Percentiles rank a stretch among this genome's conserved stretches.
These are phyloP conservation scores for Pythium sukuiense DNA, from an alignment of 352 stramenopile species.

Conservation along the genomic window DNA sequence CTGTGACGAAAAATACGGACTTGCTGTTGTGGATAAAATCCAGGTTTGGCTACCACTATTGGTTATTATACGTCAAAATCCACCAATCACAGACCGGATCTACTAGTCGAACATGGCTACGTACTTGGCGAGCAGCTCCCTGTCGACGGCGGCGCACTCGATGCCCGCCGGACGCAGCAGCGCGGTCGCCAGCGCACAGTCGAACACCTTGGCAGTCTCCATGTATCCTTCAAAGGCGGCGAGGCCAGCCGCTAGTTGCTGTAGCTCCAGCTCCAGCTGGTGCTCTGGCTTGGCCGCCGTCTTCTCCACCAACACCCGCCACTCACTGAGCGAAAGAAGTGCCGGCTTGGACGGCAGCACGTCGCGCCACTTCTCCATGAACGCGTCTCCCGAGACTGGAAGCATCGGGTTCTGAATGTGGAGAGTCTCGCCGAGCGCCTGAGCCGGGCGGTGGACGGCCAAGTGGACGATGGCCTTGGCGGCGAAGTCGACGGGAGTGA, in stretches of 20 bases:
- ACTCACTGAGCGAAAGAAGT: constrained; percentile 35
- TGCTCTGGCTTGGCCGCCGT: constrained; percentile 31
- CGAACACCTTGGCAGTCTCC: constrained; percentile 63
- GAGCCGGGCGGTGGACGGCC: constrained; percentile 47
- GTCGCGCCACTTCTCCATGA: constrained; percentile 45
- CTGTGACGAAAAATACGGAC: too few relatives aligned
- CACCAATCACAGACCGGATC: background rate
- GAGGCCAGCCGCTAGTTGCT: constrained; percentile 61
- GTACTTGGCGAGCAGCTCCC: constrained; percentile 22
- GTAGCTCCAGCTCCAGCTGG: constrained; percentile 36
- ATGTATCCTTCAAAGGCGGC: constrained; percentile 72
- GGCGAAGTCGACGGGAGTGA: constrained; percentile 92
- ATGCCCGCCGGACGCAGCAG: constrained; percentile 43
- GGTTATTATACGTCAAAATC: too few relatives aligned
- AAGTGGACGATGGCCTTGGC: constrained; percentile 85
- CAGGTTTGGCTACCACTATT: too few relatives aligned
- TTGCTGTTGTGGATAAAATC: too few relatives aligned
- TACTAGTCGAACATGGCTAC: constrained; percentile 22
- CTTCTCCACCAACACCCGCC: constrained; percentile 26
- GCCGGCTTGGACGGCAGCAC: constrained; percentile 22
- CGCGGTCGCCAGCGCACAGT: constrained; percentile 43
- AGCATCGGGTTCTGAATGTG: constrained; percentile 68
- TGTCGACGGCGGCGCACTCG: constrained; percentile 43
- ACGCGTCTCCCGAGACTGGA: constrained; percentile 44
- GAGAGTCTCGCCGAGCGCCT: constrained; percentile 63